phyloP scores from a whole-genome alignment of 441 rosid genomes.

The Adansonia madagascariensis region DNA sequence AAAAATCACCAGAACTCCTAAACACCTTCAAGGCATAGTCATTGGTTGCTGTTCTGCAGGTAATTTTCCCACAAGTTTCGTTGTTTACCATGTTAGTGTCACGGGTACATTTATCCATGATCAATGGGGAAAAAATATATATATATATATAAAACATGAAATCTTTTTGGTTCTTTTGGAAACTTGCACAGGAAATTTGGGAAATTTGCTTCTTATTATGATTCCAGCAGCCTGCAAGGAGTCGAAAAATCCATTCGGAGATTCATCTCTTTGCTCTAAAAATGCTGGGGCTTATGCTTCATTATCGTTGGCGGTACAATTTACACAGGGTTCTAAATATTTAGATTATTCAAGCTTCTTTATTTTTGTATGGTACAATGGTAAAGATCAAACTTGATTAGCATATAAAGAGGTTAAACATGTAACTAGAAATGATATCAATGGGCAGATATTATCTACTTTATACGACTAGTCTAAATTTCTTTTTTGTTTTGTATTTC shows the following conservation, averaged over 20 bases:
- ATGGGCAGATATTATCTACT: not conserved
- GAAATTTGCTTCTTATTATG: constrained; percentile 42
- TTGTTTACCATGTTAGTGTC: not conserved
- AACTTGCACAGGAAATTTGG: constrained; percentile 38
- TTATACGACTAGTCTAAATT: not conserved
- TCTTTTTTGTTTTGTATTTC: not conserved
- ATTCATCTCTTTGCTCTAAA: constrained; percentile 32
- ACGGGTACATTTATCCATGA: not conserved
- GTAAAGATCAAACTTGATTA: not conserved
- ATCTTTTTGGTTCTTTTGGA: not conserved
- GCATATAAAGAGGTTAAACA: not conserved
- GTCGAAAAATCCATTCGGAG: constrained; percentile 45
- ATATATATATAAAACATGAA: not conserved
- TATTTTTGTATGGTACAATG: not conserved
- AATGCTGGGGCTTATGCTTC: constrained; percentile 42
- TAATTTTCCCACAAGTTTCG: not conserved
- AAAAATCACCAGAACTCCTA: constrained; percentile 42
- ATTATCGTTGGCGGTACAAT: constrained; percentile 46
- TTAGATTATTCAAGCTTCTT: not conserved
- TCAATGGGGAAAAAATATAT: not conserved
- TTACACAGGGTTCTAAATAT: not conserved
- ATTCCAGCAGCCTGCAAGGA: constrained; percentile 46
- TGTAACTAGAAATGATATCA: too few species aligned
- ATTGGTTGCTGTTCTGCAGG: constrained; percentile 48
- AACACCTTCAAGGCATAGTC: constrained; percentile 41